Evolutionary conservation across 2,329 filamentous ascomycete species (phyloP).

Genomic region (Knufia fluminis): DNA sequence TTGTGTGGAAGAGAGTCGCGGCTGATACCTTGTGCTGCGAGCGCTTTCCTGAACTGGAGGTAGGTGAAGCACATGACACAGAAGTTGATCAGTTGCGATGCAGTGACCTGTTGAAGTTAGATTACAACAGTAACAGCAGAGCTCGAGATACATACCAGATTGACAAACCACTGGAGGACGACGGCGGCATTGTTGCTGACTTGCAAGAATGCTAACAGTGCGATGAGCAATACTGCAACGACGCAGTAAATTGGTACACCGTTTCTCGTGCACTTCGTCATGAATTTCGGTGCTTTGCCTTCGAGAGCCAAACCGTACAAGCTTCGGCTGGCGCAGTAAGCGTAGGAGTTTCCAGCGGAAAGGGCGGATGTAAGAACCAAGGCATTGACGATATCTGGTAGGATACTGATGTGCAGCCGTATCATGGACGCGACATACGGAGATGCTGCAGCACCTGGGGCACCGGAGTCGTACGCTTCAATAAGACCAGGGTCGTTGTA

Average conservation of each 20-base stretch:
- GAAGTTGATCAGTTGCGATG: slow-evolving; percentile 67
- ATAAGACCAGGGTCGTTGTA: slow-evolving; percentile 56
- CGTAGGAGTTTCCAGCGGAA: slow-evolving; percentile 59
- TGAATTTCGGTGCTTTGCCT: slow-evolving; percentile 55
- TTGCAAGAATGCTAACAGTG: slow-evolving; percentile 64
- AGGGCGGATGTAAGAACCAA: slow-evolving; percentile 60
- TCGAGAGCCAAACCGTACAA: slow-evolving; percentile 61
- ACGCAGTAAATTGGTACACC: slow-evolving; percentile 72
- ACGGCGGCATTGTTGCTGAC: slow-evolving; percentile 56
- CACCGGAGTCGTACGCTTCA: slow-evolving; percentile 49
- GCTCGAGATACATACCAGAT: slow-evolving; percentile 36
- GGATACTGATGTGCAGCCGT: slow-evolving; percentile 50
- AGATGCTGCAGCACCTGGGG: slow-evolving; percentile 60
- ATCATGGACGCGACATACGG: slow-evolving; percentile 60
- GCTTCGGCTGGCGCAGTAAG: slow-evolving; percentile 60
- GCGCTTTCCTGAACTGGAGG: slow-evolving; percentile 61
- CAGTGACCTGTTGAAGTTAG: slow-evolving; percentile 44
- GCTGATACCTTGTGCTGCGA: slow-evolving; percentile 59
- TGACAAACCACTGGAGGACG: slow-evolving; percentile 65
- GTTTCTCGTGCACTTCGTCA: slow-evolving; percentile 51
- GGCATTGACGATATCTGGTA: slow-evolving; percentile 66
- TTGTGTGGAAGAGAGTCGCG: slow-evolving; percentile 62
- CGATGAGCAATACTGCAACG: slow-evolving; percentile 53
- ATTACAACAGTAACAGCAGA: background rate
- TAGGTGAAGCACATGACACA: slow-evolving; percentile 61